Conservation (phyloP, 106 monocot genomes). For the Hemerocallis citrina region DNA sequence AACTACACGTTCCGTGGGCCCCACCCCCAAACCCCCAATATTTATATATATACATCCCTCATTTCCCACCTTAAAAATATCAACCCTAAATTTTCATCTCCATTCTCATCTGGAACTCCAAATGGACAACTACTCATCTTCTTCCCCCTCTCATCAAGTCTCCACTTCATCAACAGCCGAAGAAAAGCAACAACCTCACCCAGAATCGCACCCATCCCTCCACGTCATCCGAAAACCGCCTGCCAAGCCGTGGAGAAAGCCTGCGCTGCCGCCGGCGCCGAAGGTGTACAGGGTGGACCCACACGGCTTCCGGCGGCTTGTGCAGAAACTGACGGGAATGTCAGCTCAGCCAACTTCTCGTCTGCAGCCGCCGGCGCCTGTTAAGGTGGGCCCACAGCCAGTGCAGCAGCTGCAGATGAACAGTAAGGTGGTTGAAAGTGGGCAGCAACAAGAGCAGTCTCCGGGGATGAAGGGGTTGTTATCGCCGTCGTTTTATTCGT, state of each 20-base stretch:
- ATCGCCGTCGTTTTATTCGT: constrained; percentile 18
- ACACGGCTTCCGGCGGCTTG: constrained; percentile 38
- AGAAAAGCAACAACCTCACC: not conserved
- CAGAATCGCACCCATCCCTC: not conserved
- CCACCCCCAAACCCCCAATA: no score
- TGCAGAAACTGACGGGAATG: constrained; percentile 41
- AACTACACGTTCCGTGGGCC: no score
- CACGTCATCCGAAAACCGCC: constrained; percentile 32
- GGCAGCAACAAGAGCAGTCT: not conserved
- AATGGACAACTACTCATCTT: no score
- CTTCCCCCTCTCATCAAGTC: not conserved
- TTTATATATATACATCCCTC: no score
- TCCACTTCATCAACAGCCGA: not conserved
- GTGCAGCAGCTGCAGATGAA: not conserved
- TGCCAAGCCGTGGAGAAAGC: constrained; percentile 21
- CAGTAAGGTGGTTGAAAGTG: not conserved
- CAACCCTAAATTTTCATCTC: no score
- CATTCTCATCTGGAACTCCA: no score
- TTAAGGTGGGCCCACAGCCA: not conserved
- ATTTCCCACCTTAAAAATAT: no score
- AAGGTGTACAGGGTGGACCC: constrained; percentile 39
- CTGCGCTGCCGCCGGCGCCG: constrained; percentile 23
- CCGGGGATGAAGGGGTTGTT: not conserved
- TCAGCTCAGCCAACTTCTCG: not conserved
- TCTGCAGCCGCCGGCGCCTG: constrained; percentile 1